These are phyloP conservation scores for Nicotiana otophora DNA, from an alignment of 257 asterid species.

Conservation along the genomic window DNA sequence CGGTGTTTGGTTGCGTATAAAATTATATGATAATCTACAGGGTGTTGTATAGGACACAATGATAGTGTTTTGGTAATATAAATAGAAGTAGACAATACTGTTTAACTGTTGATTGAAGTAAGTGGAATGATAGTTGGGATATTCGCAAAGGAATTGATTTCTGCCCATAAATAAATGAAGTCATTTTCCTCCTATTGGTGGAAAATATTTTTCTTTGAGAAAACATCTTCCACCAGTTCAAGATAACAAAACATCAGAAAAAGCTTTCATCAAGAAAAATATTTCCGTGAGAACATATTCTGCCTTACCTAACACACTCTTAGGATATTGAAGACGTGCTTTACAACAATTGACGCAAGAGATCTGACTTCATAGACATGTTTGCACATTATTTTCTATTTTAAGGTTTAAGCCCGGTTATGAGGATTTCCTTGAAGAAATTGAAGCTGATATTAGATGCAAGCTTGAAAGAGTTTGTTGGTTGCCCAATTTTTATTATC, in stretches of 20 bases:
- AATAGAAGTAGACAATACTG: not conserved
- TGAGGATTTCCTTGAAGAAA: slow-evolving; percentile 42
- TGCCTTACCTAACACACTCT: not conserved
- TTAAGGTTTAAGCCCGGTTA: slow-evolving; percentile 76
- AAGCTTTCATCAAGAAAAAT: not conserved
- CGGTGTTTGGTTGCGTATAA: not conserved
- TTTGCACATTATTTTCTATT: slow-evolving; percentile 12
- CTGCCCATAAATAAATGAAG: not conserved
- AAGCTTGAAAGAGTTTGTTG: slow-evolving; percentile 55
- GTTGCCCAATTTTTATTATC: slow-evolving; percentile 72
- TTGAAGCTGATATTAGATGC: slow-evolving; percentile 61
- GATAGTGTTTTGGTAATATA: not conserved
- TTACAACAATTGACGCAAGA: not conserved
- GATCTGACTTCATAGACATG: not conserved
- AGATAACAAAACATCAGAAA: not conserved
- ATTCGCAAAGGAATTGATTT: not conserved
- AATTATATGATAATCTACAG: not conserved
- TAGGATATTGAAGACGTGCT: not conserved
- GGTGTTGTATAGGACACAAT: not conserved
- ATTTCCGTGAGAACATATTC: not conserved
- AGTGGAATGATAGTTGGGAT: not conserved
- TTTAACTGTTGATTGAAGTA: not conserved
- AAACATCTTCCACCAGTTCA: not conserved
- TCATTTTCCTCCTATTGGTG: not conserved
- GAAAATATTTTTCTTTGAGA: not conserved